Evolutionary conservation across 1,139 yeast genomes (phyloP).

Genomic region (Trichomonascaceae sp.): DNA sequence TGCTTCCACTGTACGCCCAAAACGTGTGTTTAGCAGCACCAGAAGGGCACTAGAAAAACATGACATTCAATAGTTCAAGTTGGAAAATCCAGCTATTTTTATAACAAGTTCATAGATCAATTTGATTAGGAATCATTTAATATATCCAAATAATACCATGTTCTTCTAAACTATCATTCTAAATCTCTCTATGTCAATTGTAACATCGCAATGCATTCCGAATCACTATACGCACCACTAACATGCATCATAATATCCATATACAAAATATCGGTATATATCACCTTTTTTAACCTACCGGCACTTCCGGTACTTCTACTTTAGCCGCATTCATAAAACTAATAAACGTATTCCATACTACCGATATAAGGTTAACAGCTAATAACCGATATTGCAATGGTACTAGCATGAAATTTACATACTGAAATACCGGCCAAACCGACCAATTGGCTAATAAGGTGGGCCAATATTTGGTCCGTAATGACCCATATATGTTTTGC

Average conservation of each 20-base stretch:
- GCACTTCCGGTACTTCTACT: not conserved
- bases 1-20: not conserved
- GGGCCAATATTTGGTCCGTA: slow-evolving; percentile 24
- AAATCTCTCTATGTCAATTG: not conserved
- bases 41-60: not conserved
- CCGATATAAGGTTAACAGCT: slow-evolving; percentile 63
- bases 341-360: slow-evolving; percentile 81
- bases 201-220: not conserved
- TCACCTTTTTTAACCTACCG: not conserved
- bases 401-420: slow-evolving; percentile 60
- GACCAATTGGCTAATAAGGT: slow-evolving; percentile 70
- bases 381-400: slow-evolving; percentile 66
- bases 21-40: not conserved
- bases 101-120: too few species aligned
- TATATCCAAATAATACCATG: not conserved
- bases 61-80: not conserved
- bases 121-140: too few species aligned
- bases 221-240: not conserved
- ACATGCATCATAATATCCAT: not conserved
- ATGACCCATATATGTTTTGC: slow-evolving; percentile 27
- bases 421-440: slow-evolving; percentile 83
- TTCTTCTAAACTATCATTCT: not conserved
- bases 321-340: slow-evolving; percentile 43
- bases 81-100: too few species aligned
- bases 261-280: too few species aligned